Conservation (phyloP, 371 early-diverging fungal species). For the Mucor indicus region DNA sequence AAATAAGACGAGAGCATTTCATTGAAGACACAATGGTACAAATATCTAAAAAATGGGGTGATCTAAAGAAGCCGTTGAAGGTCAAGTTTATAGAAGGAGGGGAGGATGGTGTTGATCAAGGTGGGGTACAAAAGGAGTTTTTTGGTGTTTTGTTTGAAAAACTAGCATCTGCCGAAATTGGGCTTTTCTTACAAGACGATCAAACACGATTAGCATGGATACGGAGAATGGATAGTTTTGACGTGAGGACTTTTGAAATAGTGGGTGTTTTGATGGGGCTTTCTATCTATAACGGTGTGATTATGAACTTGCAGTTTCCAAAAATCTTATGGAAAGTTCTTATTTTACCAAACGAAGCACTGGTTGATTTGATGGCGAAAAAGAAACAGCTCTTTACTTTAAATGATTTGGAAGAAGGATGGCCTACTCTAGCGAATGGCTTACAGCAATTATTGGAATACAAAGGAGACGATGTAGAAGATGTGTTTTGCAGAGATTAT, state of each 20-base stretch:
- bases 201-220: conserved; percentile 82
- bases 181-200: conserved; percentile 62
- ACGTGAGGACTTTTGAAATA: conserved; percentile 70
- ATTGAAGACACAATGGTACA: conserved; percentile 70
- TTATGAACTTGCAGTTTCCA: conserved; percentile 88
- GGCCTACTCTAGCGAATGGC: conserved; percentile 64
- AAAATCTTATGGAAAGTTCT: conserved; percentile 79
- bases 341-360: conserved; percentile 41
- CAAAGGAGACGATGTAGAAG: conserved; percentile 76
- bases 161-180: conserved; percentile 78
- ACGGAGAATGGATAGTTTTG: conserved; percentile 55
- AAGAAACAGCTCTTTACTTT: conserved; percentile 44
- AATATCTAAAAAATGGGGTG: conserved; percentile 48
- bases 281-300: conserved; percentile 90
- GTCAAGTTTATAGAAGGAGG: conserved; percentile 83
- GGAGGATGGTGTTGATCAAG: conserved; percentile 91
- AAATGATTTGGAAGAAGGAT: conserved; percentile 53
- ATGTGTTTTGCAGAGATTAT: conserved; percentile 83
- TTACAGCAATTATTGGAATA: conserved; percentile 71
- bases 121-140: conserved; percentile 97
- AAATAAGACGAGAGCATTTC: conserved; percentile 67
- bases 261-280: conserved; percentile 92
- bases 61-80: conserved; percentile 78
- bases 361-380: conserved; percentile 25
- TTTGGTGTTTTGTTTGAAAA: conserved; percentile 88